Conservation (phyloP, 176 grass and related monocot species). For the Zea luxurians region DNA sequence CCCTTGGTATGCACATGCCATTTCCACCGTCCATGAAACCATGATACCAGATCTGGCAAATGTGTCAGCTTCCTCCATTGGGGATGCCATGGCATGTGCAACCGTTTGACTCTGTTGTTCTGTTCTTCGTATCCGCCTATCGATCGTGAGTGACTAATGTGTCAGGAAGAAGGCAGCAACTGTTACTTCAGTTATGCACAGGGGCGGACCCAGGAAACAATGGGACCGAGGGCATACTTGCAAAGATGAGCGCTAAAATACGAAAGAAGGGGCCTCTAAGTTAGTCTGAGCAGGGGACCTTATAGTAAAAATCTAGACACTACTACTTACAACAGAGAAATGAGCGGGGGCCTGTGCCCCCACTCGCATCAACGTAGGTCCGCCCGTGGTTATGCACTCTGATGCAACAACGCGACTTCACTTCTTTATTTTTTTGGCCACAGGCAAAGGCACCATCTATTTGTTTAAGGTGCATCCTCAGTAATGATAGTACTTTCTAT, state of each 20-base stretch:
- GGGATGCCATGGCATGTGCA: conserved; percentile 34
- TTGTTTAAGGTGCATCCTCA: conserved; percentile 28
- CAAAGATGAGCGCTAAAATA: too few relatives aligned
- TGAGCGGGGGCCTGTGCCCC: too few relatives aligned
- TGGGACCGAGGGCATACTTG: too few relatives aligned
- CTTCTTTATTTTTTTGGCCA: neutral
- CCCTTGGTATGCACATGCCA: conserved; percentile 6
- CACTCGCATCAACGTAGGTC: too few relatives aligned
- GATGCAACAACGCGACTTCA: neutral
- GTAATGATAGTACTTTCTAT: conserved; percentile 13
- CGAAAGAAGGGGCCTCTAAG: too few relatives aligned
- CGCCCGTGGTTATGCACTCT: conserved; percentile 29
- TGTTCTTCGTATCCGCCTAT: conserved; percentile 1
- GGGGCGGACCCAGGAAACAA: too few relatives aligned
- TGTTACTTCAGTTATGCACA: conserved; percentile 34
- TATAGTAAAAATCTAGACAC: too few relatives aligned
- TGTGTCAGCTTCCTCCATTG: conserved; percentile 32
- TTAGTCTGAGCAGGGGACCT: too few relatives aligned
- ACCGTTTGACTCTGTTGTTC: neutral
- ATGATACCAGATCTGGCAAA: conserved; percentile 1
- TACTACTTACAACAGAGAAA: too few relatives aligned
- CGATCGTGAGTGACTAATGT: conserved; percentile 18
- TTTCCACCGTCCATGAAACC: neutral
- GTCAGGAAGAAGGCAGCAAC: conserved; percentile 29
- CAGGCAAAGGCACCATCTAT: neutral